Percentiles rank a stretch among this genome's conserved stretches.
phyloP scores from a whole-genome alignment of 2,329 filamentous ascomycete genomes.

The Hymenoscyphus fructigenus region DNA sequence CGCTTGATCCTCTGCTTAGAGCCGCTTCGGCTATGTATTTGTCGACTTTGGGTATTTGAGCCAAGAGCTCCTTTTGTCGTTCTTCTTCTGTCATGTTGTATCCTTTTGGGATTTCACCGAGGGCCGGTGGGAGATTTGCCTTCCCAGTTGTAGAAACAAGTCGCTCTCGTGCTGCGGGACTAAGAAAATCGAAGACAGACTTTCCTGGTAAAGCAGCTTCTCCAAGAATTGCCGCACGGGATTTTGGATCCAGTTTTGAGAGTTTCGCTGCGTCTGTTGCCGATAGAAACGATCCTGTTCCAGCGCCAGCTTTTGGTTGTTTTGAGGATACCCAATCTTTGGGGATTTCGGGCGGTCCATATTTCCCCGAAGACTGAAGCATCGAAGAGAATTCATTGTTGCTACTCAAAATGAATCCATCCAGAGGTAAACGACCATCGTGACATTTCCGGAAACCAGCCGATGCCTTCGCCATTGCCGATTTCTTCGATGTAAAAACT shows the following conservation, averaged over 20 bases:
- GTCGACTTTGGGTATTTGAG: slow-evolving; percentile 63
- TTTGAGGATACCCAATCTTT: slow-evolving; percentile 70
- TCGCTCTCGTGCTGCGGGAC: slow-evolving; percentile 71
- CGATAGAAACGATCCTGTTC: slow-evolving; percentile 54
- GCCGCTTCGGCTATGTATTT: slow-evolving; percentile 67
- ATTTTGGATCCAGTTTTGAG: slow-evolving; percentile 71
- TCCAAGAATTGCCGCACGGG: slow-evolving; percentile 76
- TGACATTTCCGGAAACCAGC: slow-evolving; percentile 68
- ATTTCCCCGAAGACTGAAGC: slow-evolving; percentile 45
- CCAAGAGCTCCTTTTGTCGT: slow-evolving; percentile 55
- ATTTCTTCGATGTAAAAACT: slow-evolving; percentile 72
- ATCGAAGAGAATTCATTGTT: slow-evolving; percentile 49
- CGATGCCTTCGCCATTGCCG: slow-evolving; percentile 40
- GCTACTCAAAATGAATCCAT: slow-evolving; percentile 74
- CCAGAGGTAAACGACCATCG: slow-evolving; percentile 76
- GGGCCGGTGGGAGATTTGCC: slow-evolving; percentile 71
- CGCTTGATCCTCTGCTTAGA: slow-evolving; percentile 61
- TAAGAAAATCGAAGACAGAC: slow-evolving; percentile 93
- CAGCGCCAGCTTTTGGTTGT: slow-evolving; percentile 38
- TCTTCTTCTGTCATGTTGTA: slow-evolving; percentile 64
- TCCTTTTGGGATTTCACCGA: slow-evolving; percentile 69
- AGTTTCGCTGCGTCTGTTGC: slow-evolving; percentile 75
- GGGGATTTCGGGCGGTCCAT: slow-evolving; percentile 67
- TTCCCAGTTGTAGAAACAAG: slow-evolving; percentile 76
- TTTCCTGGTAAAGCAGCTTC: slow-evolving; percentile 83